Evolutionary conservation across 768 basidiomycete species (phyloP).

Genomic region (Pholiota molesta): DNA sequence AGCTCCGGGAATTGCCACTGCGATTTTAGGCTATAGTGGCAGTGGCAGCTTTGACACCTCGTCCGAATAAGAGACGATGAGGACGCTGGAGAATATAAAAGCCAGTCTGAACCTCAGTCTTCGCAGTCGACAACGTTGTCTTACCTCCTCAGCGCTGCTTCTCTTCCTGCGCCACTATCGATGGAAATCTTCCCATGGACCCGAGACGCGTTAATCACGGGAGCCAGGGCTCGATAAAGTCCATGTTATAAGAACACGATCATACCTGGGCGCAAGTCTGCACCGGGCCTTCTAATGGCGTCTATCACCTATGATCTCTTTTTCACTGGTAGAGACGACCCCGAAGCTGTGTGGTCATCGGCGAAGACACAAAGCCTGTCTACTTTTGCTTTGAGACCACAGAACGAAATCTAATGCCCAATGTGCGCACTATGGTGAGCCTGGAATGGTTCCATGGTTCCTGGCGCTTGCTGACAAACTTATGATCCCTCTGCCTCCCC

Average conservation of each 20-base stretch:
- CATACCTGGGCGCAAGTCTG: conserved; percentile 36
- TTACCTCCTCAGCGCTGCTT: conserved; percentile 29
- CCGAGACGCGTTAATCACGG: conserved; percentile 54
- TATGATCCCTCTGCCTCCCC: conserved; percentile 12
- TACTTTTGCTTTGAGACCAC: conserved; percentile 72
- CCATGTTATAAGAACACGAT: conserved; percentile 46
- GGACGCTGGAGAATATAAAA: conserved; percentile 19
- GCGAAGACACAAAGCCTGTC: conserved; percentile 59
- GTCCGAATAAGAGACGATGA: conserved; percentile 23
- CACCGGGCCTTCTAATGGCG: conserved; percentile 40
- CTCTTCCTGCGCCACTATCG: conserved; percentile 52
- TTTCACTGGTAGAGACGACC: conserved; percentile 73
- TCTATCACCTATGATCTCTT: conserved; percentile 56
- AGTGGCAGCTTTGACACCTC: conserved; percentile 43
- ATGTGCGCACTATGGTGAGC: conserved; percentile 54
- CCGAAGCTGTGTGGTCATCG: conserved; percentile 68
- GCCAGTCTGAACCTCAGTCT: conserved; percentile 1
- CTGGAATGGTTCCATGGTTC: conserved; percentile 7
- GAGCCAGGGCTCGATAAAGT: conserved; percentile 45
- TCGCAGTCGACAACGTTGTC: conserved; percentile 5
- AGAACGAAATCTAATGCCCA: conserved; percentile 41
- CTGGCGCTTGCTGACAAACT: conserved; percentile 19
- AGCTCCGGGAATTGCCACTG: conserved; percentile 39
- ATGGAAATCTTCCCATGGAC: conserved; percentile 54
- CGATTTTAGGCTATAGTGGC: conserved; percentile 40